Percentiles rank a stretch among this genome's conserved stretches.
Evolutionary conservation across 1,139 yeast genomes (phyloP).

Genomic region (Kurtzmaniella quercitrusa): DNA sequence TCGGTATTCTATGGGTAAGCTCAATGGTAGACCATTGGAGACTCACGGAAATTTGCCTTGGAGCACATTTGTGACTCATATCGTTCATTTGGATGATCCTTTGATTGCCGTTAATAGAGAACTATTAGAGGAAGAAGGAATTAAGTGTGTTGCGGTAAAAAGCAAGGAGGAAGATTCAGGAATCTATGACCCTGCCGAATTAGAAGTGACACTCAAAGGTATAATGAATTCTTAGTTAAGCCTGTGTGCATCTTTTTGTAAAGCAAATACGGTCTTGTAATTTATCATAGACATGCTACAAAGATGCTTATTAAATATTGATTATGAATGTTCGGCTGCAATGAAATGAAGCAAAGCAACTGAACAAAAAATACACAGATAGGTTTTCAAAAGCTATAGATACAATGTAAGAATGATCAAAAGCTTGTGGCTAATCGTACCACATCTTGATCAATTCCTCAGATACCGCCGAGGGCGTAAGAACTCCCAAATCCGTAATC

Average conservation of each 20-base stretch:
- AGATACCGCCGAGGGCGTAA: slow-evolving; percentile 96
- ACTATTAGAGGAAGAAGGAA: slow-evolving; percentile 32
- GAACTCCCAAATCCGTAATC: slow-evolving; percentile 92
- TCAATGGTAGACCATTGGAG: slow-evolving; percentile 6
- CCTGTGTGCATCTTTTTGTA: no score
- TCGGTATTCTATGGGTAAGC: slow-evolving; percentile 26
- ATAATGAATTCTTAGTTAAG: no score
- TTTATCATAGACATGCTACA: no score
- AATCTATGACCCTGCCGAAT: slow-evolving; percentile 38
- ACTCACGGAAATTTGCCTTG: slow-evolving; percentile 20
- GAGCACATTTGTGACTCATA: slow-evolving; percentile 50
- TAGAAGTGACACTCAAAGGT: slow-evolving; percentile 23
- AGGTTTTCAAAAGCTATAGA: no score
- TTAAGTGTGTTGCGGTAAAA: slow-evolving; percentile 46
- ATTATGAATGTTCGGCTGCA: no score
- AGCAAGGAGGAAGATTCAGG: slow-evolving; percentile 16
- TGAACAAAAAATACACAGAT: neutral
- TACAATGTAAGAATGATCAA: no score
- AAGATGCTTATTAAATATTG: no score
- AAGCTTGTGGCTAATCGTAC: slow-evolving; percentile 91
- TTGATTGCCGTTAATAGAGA: slow-evolving; percentile 46
- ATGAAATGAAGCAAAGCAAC: neutral
- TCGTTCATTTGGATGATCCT: slow-evolving; percentile 46
- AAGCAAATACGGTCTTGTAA: no score
- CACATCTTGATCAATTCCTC: slow-evolving; percentile 97